Conservation (phyloP, 2,329 filamentous ascomycete species). For the Curvularia spicifera region DNA sequence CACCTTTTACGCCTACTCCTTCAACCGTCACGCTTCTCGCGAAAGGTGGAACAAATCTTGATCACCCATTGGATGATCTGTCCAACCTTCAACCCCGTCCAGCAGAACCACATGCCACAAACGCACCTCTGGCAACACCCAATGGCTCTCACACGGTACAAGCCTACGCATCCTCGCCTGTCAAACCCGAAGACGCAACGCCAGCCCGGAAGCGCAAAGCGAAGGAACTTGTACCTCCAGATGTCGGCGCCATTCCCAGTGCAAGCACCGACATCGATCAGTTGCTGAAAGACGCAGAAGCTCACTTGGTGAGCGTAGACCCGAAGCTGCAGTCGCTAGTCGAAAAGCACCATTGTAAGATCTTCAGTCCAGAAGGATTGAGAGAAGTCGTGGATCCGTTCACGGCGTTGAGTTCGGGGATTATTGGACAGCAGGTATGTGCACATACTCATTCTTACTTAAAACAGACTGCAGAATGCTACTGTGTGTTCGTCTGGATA, state of each 20-base stretch:
- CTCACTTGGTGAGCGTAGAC: constrained; percentile 76
- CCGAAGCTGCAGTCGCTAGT: constrained; percentile 74
- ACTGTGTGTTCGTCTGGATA: background rate
- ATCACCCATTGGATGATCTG: constrained; percentile 36
- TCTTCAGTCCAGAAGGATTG: constrained; percentile 84
- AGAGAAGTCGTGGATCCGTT: constrained; percentile 89
- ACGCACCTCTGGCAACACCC: constrained; percentile 74
- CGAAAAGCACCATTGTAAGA: constrained; percentile 73
- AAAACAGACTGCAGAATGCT: background rate
- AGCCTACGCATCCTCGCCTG: constrained; percentile 51
- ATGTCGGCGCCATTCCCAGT: constrained; percentile 29
- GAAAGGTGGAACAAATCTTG: constrained; percentile 21
- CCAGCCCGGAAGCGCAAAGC: constrained; percentile 54
- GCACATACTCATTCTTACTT: background rate
- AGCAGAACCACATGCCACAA: constrained; percentile 68
- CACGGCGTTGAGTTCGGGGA: constrained; percentile 78
- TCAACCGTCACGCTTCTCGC: constrained; percentile 56
- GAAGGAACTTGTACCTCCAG: constrained; percentile 47
- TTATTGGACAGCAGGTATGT: constrained; percentile 83
- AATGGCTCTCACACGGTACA: constrained; percentile 67
- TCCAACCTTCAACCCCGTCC: constrained; percentile 56
- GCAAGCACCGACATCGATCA: constrained; percentile 69
- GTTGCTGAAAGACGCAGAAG: constrained; percentile 75
- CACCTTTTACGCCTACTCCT: constrained; percentile 54
- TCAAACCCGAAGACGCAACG: constrained; percentile 34